Evolutionary conservation across 1,139 yeast genomes (phyloP).

Genomic region (Spencermartinsiella ligniputridi): DNA sequence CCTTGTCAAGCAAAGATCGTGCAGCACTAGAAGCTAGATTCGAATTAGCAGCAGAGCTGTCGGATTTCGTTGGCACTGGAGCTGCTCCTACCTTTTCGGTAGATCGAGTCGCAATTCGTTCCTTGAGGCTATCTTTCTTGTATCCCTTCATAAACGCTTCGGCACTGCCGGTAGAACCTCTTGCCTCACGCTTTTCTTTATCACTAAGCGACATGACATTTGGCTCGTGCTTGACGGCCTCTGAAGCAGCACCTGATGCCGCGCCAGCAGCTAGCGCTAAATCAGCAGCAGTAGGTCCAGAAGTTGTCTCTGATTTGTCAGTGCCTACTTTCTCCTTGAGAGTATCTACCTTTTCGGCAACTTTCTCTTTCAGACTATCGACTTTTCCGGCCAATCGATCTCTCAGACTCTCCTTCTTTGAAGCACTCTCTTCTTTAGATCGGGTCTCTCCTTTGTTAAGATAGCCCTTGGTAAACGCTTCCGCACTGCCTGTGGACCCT

Average conservation of each 20-base stretch:
- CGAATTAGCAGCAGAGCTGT: background rate
- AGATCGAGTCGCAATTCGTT: background rate
- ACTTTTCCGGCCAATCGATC: too few species aligned
- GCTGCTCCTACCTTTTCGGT: background rate
- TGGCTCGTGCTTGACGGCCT: conserved; percentile 1
- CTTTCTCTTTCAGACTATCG: too few species aligned
- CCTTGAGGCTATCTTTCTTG: background rate
- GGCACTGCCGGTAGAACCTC: background rate
- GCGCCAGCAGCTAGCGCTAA: conserved; percentile 1
- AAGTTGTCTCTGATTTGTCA: background rate
- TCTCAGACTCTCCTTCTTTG: too few species aligned
- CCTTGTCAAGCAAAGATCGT: conserved; percentile 9
- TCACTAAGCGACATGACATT: background rate
- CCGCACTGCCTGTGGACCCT: background rate
- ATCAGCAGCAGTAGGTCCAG: too few species aligned
- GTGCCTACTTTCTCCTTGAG: too few species aligned
- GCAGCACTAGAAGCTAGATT: conserved; percentile 18
- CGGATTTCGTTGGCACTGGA: background rate
- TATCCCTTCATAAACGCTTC: background rate
- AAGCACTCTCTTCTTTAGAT: too few species aligned
- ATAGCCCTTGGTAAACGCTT: background rate
- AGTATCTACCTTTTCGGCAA: too few species aligned
- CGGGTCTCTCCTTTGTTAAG: too few species aligned
- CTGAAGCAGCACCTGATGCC: background rate
- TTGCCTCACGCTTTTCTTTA: background rate